Base-by-base conservation (phyloP, 345 rosid genomes). In the Fremontodendron californicum region DNA sequence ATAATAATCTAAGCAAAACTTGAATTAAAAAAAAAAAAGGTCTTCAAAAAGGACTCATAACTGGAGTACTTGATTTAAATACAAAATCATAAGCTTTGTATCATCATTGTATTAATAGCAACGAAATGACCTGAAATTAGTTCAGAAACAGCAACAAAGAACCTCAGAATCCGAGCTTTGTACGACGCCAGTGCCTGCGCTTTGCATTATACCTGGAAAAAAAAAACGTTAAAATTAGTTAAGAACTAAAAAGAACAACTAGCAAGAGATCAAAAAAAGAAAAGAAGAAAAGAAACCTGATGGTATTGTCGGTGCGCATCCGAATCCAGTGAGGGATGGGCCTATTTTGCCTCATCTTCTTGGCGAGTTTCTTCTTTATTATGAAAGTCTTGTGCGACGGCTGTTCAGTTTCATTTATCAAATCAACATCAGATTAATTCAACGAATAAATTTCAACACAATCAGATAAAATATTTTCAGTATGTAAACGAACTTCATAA, bases 341-440 rank as follows among this genome's bases (percentile, higher is more conserved):
- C 85, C 92, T 79, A 81, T 90, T 90, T 84, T 90, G 92, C 81
- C 94, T 83, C 94, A 88, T 88, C 88, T 90, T 90, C 92, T 90
- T 90, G 37, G 88, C 94, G 23, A 90, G 86, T 75, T 88, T 90
- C 86, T 88, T 90, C 88, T 90, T 90, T 27, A 90, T 91, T 83
- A 69, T 88, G 71, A 90, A 94, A 15, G 95, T 84, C 90, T 94
- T 94, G 89, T 94, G 98, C 27, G 98, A 91, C 88, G 98, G 97
- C 98, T 91, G 82, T 66, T 66, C 40, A 81, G 21, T 51, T 75
- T 61, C 75, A 57, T 11, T 39, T 1, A 67, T 67, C 49, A n/a
- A n/a, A 39, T 29, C 9, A 69, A 45, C 75, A 57, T 10, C 9
- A 25, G 54, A 46, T 69, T 43, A 11, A 16, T 15, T 62, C 2